Evolutionary conservation across 2,329 filamentous ascomycete species (phyloP).

Genomic region (Diaporthe sp.): DNA sequence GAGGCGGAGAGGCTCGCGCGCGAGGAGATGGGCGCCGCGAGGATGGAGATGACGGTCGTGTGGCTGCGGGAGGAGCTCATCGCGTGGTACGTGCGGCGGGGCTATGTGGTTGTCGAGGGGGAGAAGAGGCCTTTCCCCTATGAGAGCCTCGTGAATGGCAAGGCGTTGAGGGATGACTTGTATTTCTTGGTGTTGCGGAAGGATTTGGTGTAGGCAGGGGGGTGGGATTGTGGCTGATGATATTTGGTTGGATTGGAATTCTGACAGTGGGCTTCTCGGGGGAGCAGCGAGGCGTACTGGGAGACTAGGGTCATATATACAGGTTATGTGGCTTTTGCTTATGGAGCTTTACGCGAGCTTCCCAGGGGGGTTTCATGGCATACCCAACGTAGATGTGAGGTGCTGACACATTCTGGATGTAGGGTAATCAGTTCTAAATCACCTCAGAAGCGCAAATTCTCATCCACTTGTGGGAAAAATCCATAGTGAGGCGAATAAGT

Average conservation of each 20-base stretch:
- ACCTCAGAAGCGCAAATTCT: background rate
- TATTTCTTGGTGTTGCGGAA: slow-evolving; percentile 59
- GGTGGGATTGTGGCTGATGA: background rate
- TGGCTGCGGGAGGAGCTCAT: slow-evolving; percentile 60
- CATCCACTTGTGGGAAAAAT: background rate
- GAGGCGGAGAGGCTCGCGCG: slow-evolving; percentile 57
- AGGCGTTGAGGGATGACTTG: slow-evolving; percentile 58
- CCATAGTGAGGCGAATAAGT: background rate
- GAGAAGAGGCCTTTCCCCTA: slow-evolving; percentile 60
- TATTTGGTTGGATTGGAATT: slow-evolving; percentile 37
- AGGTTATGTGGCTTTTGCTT: background rate
- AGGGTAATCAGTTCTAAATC: background rate
- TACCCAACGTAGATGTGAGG: background rate
- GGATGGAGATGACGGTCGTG: slow-evolving; percentile 62
- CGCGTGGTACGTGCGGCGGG: slow-evolving; percentile 60
- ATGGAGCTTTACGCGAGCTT: background rate
- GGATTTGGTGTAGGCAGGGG: slow-evolving; percentile 42
- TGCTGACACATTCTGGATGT: background rate
- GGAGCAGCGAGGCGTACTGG: slow-evolving; percentile 17
- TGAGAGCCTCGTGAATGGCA: slow-evolving; percentile 52
- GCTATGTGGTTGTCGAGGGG: slow-evolving; percentile 56
- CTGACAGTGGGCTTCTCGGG: background rate
- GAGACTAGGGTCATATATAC: background rate
- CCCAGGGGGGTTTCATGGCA: background rate
- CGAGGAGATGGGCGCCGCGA: slow-evolving; percentile 49